A percentile compares a stretch with the other conserved stretches of the same genome.
These are phyloP conservation scores for Hypoxylon sp. DNA, from an alignment of 2,329 filamentous ascomycete species.

Conservation along the genomic window DNA sequence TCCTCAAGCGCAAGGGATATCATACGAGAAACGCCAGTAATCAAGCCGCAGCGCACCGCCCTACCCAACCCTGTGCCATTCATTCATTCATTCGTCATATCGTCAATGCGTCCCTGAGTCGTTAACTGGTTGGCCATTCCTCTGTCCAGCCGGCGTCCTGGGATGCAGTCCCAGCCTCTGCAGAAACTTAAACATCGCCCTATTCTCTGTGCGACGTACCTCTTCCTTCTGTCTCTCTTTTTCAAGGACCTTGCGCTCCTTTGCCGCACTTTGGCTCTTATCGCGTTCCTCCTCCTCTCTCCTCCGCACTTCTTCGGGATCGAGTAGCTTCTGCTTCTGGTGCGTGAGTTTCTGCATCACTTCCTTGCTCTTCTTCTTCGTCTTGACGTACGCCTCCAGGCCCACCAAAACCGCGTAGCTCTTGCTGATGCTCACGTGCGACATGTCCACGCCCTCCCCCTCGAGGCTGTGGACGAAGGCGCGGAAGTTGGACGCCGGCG, in stretches of 20 bases:
- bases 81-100: conserved; percentile 11
- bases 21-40: conserved; percentile 23
- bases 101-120: conserved; percentile 20
- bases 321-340: conserved; percentile 71
- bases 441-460: conserved; percentile 83
- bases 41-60: background rate
- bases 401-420: conserved; percentile 87
- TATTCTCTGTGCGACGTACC: conserved; percentile 56
- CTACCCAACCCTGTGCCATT: conserved; percentile 5
- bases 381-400: conserved; percentile 83
- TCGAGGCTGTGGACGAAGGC: conserved; percentile 83
- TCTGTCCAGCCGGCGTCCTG: conserved; percentile 44
- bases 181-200: conserved; percentile 56
- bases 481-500: conserved; percentile 85
- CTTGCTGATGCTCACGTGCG: conserved; percentile 81
- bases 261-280: conserved; percentile 71
- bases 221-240: conserved; percentile 55
- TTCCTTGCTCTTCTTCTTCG: conserved; percentile 74
- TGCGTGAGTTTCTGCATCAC: conserved; percentile 65
- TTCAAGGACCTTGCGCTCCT: conserved; percentile 63
- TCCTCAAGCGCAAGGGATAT: conserved; percentile 31
- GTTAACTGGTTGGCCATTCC: conserved; percentile 19
- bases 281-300: conserved; percentile 73
- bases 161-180: conserved; percentile 60
- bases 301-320: conserved; percentile 71